Conservation (phyloP, 2,329 filamentous ascomycete genomes). For the Leptodontidium sp. region DNA sequence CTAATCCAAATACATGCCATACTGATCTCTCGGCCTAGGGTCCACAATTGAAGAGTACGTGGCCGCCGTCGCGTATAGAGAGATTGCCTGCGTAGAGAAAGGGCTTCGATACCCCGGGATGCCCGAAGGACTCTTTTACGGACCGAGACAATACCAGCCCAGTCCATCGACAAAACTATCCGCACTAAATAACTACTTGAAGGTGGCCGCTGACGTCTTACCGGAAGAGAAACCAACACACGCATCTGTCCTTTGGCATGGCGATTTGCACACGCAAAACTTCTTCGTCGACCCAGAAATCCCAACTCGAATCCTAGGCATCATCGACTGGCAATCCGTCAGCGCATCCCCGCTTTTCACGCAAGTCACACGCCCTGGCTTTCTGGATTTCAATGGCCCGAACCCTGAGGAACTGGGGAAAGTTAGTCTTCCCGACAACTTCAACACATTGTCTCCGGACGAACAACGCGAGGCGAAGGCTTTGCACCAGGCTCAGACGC, state of each 20-base stretch:
- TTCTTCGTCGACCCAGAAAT: conserved; percentile 28
- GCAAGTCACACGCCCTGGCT: conserved; percentile 3
- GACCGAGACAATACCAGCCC: conserved; percentile 17
- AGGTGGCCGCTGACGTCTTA: conserved; percentile 17
- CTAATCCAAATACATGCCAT: not conserved
- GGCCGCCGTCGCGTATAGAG: conserved; percentile 17
- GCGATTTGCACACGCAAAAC: conserved; percentile 27
- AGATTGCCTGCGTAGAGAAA: conserved; percentile 23
- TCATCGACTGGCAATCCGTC: conserved; percentile 31
- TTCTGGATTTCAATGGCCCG: conserved; percentile 24
- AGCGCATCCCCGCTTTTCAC: conserved; percentile 15
- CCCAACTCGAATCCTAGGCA: conserved; percentile 26
- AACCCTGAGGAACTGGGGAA: not conserved
- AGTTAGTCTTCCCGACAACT: not conserved
- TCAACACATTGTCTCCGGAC: not conserved
- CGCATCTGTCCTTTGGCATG: conserved; percentile 24
- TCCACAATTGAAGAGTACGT: conserved; percentile 22
- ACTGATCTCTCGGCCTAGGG: conserved; percentile 18
- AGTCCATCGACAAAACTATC: conserved; percentile 18
- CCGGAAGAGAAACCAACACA: conserved; percentile 1
- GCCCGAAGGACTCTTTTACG: conserved; percentile 12
- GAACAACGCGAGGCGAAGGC: not conserved
- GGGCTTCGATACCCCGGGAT: not conserved
- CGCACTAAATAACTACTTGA: conserved; percentile 15
- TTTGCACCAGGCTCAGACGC: conserved; percentile 5